Evolutionary conservation across 352 stramenopile genomes (phyloP).

Genomic region (Pelagophyceae sp.): DNA sequence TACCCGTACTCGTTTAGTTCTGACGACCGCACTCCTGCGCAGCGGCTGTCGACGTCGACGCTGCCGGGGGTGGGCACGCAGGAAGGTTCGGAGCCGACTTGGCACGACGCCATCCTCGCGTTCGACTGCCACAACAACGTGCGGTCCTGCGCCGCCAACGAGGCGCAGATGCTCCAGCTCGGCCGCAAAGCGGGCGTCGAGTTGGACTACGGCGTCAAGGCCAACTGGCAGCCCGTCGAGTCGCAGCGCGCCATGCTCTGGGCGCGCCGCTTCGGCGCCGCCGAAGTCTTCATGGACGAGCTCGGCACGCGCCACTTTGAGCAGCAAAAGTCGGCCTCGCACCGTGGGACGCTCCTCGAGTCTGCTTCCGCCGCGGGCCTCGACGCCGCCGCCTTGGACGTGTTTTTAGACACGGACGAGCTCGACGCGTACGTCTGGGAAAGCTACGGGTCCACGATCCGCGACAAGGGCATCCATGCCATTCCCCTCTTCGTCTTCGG

Average conservation of each 20-base stretch:
- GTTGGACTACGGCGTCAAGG: slow-evolving; percentile 24
- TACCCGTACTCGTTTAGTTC: slow-evolving; percentile 3
- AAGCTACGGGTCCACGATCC: slow-evolving; percentile 18
- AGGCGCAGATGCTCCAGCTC: slow-evolving; percentile 5
- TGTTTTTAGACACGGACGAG: slow-evolving; percentile 21
- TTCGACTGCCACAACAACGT: too few species aligned
- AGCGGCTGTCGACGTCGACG: too few species aligned
- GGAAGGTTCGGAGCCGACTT: slow-evolving; percentile 1
- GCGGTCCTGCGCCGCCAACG: not conserved
- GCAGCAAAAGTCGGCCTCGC: slow-evolving; percentile 1
- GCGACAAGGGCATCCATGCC: slow-evolving; percentile 8
- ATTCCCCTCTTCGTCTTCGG: slow-evolving; percentile 14
- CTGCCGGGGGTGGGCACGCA: too few species aligned
- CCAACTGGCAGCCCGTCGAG: slow-evolving; percentile 27
- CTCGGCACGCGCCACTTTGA: slow-evolving; percentile 24
- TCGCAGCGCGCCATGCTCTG: slow-evolving; percentile 25
- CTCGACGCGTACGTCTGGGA: slow-evolving; percentile 20
- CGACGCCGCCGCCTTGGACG: not conserved
- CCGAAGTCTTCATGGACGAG: slow-evolving; percentile 23
- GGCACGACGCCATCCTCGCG: not conserved
- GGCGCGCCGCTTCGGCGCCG: slow-evolving; percentile 11
- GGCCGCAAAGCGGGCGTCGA: slow-evolving; percentile 19
- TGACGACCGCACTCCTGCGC: too few species aligned
- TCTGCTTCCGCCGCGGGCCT: slow-evolving; percentile 20
- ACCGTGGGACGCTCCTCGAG: slow-evolving; percentile 20